Evolutionary conservation across 148 eudicot genomes (phyloP), one percentile per base, ranked within the genome.

Genomic region (Hydrangea macrophylla): DNA sequence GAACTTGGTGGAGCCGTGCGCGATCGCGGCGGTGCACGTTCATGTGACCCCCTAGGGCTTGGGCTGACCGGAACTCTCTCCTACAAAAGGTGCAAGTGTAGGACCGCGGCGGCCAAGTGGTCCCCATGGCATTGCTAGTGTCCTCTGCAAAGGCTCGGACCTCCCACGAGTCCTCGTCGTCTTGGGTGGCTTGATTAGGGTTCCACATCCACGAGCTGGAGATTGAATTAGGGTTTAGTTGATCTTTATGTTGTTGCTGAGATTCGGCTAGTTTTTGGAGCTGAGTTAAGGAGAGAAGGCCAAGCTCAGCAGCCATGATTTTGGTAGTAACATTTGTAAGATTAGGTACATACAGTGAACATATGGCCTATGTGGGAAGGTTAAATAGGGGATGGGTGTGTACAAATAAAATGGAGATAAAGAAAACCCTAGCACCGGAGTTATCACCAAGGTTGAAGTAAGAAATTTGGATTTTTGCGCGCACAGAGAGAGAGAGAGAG

Each of bases 21-120:
- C 93, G 74, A 72, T 88, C 93, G 1, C 86, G 77, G 26, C 93
- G 82, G 66, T 88, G 92, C 6, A 88, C 89, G 66, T 88, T 88
- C 92, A 88, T 88, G 73, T 88, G 92, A 13, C 92, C 94, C 18
- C 93, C 93, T 39, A 88, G 83, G 64, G 93, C 88, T 76, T 88
- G 93, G 15, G 93, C 90, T 7, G 93, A 88, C 35, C 79, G 80
- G 54, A 88, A 88, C 39, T 85, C 93, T 54, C 90, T 79, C 56
- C 77, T 69, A 60, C 93, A 88, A 13, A 88, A 88, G 36, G 78
- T 71, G 78, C 90, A 88, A 23, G 82, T 72, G 66, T 88, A 88
- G 17, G 84, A 79, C 64, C 90, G 73, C 0, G 93, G 90, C 0
- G 93, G 93, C 93, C 93, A 88, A 24, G 85, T 73, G 25, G 78